phyloP scores from a whole-genome alignment of 2,329 filamentous ascomycete species.

The Dothideomycetes sp. region DNA sequence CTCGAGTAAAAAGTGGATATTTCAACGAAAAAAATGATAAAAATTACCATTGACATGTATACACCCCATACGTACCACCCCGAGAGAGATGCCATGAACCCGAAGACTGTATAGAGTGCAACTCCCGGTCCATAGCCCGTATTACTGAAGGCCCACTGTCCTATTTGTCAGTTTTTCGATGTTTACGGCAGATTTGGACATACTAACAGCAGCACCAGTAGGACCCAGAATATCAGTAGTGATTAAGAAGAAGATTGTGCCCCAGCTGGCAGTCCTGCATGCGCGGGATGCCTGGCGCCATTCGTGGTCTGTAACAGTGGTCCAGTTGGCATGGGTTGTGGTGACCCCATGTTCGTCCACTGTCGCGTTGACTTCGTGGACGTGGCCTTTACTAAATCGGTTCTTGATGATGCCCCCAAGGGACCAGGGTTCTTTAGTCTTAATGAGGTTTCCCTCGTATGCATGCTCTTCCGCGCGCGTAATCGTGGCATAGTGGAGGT shows the following conservation, averaged over 20 bases:
- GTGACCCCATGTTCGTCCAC: neutral
- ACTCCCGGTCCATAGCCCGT: conserved; percentile 24
- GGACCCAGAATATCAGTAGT: conserved; percentile 33
- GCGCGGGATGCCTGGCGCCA: conserved; percentile 26
- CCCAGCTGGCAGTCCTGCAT: conserved; percentile 24
- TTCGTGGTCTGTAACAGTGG: conserved; percentile 18
- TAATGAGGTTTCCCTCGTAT: too few relatives aligned
- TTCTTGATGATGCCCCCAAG: conserved; percentile 11
- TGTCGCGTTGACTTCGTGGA: neutral
- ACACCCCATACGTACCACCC: conserved; percentile 17
- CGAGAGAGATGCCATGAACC: conserved; percentile 13
- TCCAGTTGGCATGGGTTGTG: neutral
- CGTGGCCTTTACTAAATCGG: conserved; percentile 11
- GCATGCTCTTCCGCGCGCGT: conserved; percentile 11
- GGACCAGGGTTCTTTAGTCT: conserved; percentile 11
- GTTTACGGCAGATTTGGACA: neutral
- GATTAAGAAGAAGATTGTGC: conserved; percentile 33
- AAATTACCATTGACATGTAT: too few relatives aligned
- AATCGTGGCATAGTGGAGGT: conserved; percentile 12
- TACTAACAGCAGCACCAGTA: conserved; percentile 18
- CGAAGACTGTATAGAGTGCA: conserved; percentile 28
- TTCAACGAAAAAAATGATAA: too few relatives aligned
- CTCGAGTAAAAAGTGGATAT: too few relatives aligned
- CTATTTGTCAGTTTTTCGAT: neutral
- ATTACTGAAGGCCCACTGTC: conserved; percentile 17